phyloP scores from a whole-genome alignment of 2,329 filamentous ascomycete species.

The Exutisphaerella laricina region DNA sequence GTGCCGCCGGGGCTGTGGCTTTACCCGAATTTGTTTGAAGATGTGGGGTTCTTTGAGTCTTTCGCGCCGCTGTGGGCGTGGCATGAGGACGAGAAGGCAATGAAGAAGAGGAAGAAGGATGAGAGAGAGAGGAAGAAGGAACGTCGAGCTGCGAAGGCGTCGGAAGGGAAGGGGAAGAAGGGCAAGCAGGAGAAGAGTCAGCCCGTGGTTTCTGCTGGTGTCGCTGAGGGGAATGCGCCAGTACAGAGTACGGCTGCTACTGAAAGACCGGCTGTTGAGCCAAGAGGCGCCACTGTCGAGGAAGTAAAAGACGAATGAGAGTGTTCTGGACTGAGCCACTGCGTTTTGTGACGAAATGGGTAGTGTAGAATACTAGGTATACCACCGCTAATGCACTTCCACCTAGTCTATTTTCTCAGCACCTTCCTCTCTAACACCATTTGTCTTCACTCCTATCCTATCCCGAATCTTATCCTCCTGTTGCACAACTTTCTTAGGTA shows the following conservation, averaged over 20 bases:
- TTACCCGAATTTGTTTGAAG: conserved; percentile 96
- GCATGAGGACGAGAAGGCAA: conserved; percentile 56
- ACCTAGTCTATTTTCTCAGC: background rate
- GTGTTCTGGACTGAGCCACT: conserved; percentile 12
- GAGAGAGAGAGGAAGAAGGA: conserved; percentile 31
- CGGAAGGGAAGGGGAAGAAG: conserved; percentile 18
- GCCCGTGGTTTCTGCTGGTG: conserved; percentile 8
- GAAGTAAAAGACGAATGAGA: conserved; percentile 29
- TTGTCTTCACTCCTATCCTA: conserved; percentile 31
- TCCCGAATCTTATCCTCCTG: conserved; percentile 59
- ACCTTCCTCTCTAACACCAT: background rate
- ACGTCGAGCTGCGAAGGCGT: conserved; percentile 28
- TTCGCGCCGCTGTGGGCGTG: conserved; percentile 96
- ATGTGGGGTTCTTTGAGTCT: conserved; percentile 96
- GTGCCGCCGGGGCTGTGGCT: conserved; percentile 89
- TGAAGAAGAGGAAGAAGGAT: conserved; percentile 36
- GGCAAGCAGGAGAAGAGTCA: conserved; percentile 10
- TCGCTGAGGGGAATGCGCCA: conserved; percentile 10
- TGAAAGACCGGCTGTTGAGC: conserved; percentile 15
- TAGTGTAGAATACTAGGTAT: background rate
- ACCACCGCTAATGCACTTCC: too few species aligned
- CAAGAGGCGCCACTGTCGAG: conserved; percentile 28
- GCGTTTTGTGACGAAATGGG: conserved; percentile 11
- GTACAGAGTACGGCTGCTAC: conserved; percentile 18
- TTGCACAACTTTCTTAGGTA: conserved; percentile 63